phyloP scores from a whole-genome alignment of 495 filamentous ascomycete genomes.

The Choiromyces venosus region DNA sequence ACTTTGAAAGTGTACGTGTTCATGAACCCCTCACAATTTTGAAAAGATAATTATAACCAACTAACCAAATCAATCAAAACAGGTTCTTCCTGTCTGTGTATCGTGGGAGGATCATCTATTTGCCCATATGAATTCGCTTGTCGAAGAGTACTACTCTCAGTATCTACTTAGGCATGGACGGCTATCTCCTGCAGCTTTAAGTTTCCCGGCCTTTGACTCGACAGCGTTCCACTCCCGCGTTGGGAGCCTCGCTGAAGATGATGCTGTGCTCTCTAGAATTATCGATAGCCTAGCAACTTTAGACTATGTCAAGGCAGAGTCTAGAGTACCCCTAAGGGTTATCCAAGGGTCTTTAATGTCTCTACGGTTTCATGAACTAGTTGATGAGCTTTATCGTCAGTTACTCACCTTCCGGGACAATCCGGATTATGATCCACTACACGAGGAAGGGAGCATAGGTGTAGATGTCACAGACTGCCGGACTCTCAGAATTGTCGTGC shows the following conservation, averaged over 20 bases:
- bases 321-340: constrained; percentile 33
- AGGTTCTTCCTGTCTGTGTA: constrained; percentile 60
- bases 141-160: constrained; percentile 46
- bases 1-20: constrained; percentile 59
- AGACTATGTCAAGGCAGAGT: constrained; percentile 17
- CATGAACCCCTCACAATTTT: neutral
- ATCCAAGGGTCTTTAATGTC: constrained; percentile 40
- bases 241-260: constrained; percentile 18
- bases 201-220: constrained; percentile 40
- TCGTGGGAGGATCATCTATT: constrained; percentile 91
- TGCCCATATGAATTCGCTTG: constrained; percentile 74
- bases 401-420: constrained; percentile 20
- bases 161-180: constrained; percentile 24
- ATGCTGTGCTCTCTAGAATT: constrained; percentile 34
- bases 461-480: constrained; percentile 30
- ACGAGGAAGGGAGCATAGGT: constrained; percentile 22
- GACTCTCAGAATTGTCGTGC: constrained; percentile 55
- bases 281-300: constrained; percentile 34
- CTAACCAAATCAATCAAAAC: constrained; percentile 1
- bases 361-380: constrained; percentile 23
- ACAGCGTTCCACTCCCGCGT: constrained; percentile 34
- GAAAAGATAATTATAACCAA: neutral
- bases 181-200: constrained; percentile 29
- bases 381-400: constrained; percentile 32
- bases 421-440: constrained; percentile 27